Evolutionary conservation across 345 rosid species (phyloP).

Genomic region (Euclidium syriacum): DNA sequence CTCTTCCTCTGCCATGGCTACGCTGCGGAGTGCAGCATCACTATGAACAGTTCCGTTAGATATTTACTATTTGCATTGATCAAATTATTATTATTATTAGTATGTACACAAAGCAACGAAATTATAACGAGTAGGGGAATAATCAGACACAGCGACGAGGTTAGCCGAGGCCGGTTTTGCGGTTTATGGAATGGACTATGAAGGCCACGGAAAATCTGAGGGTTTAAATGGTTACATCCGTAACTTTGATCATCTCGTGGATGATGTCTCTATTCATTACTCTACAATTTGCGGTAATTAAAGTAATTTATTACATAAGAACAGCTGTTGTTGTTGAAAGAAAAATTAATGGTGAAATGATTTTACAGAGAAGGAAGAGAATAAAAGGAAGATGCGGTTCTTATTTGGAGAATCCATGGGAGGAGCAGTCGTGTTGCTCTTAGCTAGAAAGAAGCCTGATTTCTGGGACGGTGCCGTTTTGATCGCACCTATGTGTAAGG

Average conservation of each 20-base stretch:
- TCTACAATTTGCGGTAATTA: constrained; percentile 51
- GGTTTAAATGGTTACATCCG: constrained; percentile 50
- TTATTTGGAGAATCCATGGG: constrained; percentile 94
- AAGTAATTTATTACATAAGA: no score
- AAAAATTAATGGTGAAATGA: not conserved
- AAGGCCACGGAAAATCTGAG: constrained; percentile 87
- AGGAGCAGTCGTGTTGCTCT: constrained; percentile 64
- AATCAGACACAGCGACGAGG: constrained; percentile 59
- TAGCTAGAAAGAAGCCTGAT: constrained; percentile 58
- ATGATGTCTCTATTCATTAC: constrained; percentile 58
- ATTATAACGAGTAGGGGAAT: not conserved
- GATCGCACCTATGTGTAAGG: constrained; percentile 96
- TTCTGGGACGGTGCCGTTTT: constrained; percentile 84
- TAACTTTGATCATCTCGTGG: constrained; percentile 49
- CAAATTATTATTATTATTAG: not conserved
- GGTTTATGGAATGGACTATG: constrained; percentile 79
- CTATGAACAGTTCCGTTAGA: constrained; percentile 60
- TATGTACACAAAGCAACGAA: not conserved
- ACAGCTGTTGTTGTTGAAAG: no score
- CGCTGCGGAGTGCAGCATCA: constrained; percentile 84
- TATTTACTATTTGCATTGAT: not conserved
- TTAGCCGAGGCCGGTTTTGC: constrained; percentile 66
- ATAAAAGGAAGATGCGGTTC: constrained; percentile 58
- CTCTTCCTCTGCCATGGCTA: constrained; percentile 89
- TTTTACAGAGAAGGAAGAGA: constrained; percentile 46